Evolutionary conservation across 805 yeast genomes (phyloP).

Genomic region (Ogataea ganodermae): DNA sequence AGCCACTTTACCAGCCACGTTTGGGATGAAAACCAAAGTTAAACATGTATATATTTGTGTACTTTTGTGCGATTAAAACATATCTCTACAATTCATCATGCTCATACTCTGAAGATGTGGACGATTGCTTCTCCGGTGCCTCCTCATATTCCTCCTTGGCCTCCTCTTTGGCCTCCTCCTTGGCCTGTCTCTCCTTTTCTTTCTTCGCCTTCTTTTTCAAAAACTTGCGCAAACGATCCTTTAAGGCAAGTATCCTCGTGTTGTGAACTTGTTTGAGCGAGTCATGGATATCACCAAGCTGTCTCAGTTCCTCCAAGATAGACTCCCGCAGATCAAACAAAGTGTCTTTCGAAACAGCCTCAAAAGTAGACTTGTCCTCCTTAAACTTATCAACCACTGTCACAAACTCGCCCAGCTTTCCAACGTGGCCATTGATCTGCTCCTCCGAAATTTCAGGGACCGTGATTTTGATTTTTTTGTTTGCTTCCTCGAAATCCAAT

Average conservation of each 20-base stretch:
- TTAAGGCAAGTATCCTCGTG: conserved; percentile 30
- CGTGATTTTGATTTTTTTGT: conserved; percentile 43
- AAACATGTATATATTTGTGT: neutral
- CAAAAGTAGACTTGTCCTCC: conserved; percentile 23
- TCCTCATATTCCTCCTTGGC: conserved; percentile 4
- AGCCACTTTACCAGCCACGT: neutral
- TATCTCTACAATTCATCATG: conserved; percentile 24
- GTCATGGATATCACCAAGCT: conserved; percentile 18
- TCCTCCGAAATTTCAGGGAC: conserved; percentile 29
- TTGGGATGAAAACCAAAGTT: neutral
- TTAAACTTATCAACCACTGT: conserved; percentile 33
- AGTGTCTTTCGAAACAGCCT: conserved; percentile 21
- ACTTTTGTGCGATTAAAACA: neutral
- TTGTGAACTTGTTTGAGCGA: conserved; percentile 30
- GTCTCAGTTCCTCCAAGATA: conserved; percentile 20
- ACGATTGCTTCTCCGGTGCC: conserved; percentile 1
- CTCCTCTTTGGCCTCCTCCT: neutral
- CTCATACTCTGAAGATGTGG: neutral
- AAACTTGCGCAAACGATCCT: conserved; percentile 22
- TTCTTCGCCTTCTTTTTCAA: conserved; percentile 24
- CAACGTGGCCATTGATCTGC: conserved; percentile 31
- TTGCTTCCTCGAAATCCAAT: conserved; percentile 55
- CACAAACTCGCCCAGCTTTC: conserved; percentile 30
- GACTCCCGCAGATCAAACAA: conserved; percentile 29
- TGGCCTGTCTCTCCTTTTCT: neutral